Percentiles rank a stretch among this genome's conserved stretches.
These are phyloP conservation scores for Diaporthe eres DNA, from an alignment of 2,329 filamentous ascomycete genomes.

Conservation along the genomic window DNA sequence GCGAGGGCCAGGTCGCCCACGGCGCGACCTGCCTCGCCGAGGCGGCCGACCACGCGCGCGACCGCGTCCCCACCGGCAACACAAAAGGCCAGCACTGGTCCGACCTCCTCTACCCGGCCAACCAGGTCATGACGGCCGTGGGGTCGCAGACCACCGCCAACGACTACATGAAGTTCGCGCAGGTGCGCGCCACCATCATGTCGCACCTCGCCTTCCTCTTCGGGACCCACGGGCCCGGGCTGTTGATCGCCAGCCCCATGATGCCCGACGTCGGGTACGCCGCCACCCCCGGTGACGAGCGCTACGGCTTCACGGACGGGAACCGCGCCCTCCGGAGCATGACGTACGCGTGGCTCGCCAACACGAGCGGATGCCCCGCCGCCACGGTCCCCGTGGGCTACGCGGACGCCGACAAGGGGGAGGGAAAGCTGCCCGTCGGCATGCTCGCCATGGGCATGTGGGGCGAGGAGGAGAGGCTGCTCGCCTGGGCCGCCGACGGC, in stretches of 20 bases:
- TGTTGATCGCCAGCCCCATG: conserved; percentile 86
- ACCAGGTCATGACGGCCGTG: conserved; percentile 78
- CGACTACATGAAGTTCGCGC: conserved; percentile 81
- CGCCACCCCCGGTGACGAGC: conserved; percentile 68
- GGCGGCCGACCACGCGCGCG: conserved; percentile 64
- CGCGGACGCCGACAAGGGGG: conserved; percentile 66
- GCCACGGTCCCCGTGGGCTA: conserved; percentile 84
- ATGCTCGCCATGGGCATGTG: conserved; percentile 77
- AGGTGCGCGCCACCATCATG: conserved; percentile 84
- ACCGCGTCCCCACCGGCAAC: conserved; percentile 38
- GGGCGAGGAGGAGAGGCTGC: conserved; percentile 74
- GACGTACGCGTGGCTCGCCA: conserved; percentile 89
- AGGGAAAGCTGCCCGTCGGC: conserved; percentile 72
- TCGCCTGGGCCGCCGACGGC: conserved; percentile 71
- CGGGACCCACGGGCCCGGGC: conserved; percentile 73
- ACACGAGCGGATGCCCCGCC: conserved; percentile 84
- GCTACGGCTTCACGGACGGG: conserved; percentile 81
- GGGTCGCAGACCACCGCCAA: conserved; percentile 74
- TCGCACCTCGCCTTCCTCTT: conserved; percentile 81
- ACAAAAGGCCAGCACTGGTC: conserved; percentile 65
- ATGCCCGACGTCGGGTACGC: conserved; percentile 83
- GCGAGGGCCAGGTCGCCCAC: conserved; percentile 83
- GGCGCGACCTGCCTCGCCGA: conserved; percentile 83
- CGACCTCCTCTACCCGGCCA: conserved; percentile 73
- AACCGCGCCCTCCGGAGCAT: conserved; percentile 83